Base-by-base conservation (phyloP, 2,329 filamentous ascomycete species). In the Venturia aucupariae region DNA sequence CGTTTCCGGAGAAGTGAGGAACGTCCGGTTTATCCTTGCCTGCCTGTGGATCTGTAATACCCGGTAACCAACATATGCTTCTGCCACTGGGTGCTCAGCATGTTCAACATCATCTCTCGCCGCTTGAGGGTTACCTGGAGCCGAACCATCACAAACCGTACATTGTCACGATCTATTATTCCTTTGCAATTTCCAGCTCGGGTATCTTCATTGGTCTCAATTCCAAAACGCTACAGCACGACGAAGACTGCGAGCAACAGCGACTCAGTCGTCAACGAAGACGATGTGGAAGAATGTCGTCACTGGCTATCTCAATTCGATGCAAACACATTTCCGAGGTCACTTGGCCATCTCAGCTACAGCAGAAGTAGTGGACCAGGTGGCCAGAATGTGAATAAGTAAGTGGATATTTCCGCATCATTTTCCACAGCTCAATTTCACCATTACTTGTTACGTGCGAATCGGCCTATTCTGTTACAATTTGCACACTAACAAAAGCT, bases 361-460 rank as follows among this genome's bases (percentile, higher is more conserved):
- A 86, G 83, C 71, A 79, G 85, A 65, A 86, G 85, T 2, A 85
- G 84, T 62, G 85, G 85, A 3, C 85, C 85, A 22, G 85, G 85
- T 61, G 85, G 85, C 13, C 85, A 88, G 72, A 87, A 88, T 75
- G 85, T 88, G 65, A 88, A 88, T 75, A 88, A 88, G 85, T 87
- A 74, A 68, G 78, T 71, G 32, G 51, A 5, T 24, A 22, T 48
- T 24, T n/a, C 24, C 7, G n/a, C 51, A 15, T 27, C 24, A 6
- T 27, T 11, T 51, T 51, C 11, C 46, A 13, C 5, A 51, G 1
- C 13, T 27, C 4, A 10, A 10, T 11, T 35, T 35, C 19, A 6
- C 15, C 30, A 24, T 13, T 15, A 6, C 15, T 59, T 59, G 7
- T 6, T 22, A 22, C 44, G 3, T 48, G 8, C 41, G 13, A 44